These are phyloP conservation scores for Rhizomucor pusillus DNA, from an alignment of 371 early-diverging fungal genomes.

Conservation along the genomic window DNA sequence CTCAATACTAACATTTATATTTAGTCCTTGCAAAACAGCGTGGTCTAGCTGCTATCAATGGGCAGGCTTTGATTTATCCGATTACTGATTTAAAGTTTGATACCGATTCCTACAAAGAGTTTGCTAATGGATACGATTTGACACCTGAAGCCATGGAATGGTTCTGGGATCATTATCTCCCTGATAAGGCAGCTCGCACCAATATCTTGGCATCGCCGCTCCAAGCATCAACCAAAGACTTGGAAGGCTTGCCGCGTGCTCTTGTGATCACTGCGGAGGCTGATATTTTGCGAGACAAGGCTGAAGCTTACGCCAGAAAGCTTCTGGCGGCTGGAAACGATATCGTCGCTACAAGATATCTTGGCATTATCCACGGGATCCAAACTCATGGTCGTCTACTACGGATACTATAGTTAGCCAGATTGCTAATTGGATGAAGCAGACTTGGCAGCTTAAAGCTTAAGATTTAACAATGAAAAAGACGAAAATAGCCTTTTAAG, in stretches of 20 bases:
- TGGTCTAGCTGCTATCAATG: slow-evolving; percentile 13
- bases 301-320: slow-evolving; percentile 27
- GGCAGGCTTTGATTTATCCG: slow-evolving; percentile 37
- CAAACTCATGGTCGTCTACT: not conserved
- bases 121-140: slow-evolving; percentile 12
- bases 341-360: slow-evolving; percentile 13
- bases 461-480: too few relatives aligned
- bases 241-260: slow-evolving; percentile 32
- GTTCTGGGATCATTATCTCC: slow-evolving; percentile 5
- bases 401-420: too few relatives aligned
- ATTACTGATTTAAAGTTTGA: slow-evolving; percentile 13
- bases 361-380: slow-evolving; percentile 5
- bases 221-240: slow-evolving; percentile 19
- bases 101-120: slow-evolving; percentile 17
- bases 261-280: slow-evolving; percentile 30
- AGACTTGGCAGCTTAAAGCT: too few relatives aligned
- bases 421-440: too few relatives aligned
- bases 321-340: slow-evolving; percentile 31
- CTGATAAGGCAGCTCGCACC: not conserved
- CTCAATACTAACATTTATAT: not conserved
- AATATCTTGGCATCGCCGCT: slow-evolving; percentile 2
- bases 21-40: slow-evolving; percentile 30
- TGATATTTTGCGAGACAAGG: slow-evolving; percentile 37
- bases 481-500: not conserved
- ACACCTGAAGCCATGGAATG: slow-evolving; percentile 13